Base-by-base conservation (phyloP, 2,329 filamentous ascomycete genomes). In the Xylaria sp. region DNA sequence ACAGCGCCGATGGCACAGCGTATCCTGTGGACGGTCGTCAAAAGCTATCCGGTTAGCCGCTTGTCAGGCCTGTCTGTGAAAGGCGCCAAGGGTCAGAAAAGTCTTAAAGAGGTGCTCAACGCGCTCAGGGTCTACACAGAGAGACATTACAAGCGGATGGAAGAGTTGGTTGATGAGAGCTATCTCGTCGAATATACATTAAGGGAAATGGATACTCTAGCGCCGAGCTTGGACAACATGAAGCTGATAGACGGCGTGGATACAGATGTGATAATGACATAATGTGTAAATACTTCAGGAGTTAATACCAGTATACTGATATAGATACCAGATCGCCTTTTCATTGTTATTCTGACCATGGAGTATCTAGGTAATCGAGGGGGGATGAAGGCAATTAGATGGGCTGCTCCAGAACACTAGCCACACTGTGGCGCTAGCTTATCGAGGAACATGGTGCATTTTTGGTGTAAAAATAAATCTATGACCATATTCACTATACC, bases 141-240 rank as follows among this genome's bases (percentile, higher is more conserved):
- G 81, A 88, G 94, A 73, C 96, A 99, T 80, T 98, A 97, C 80
- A 92, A 91, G 80, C 88, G 95, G 64, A 87, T 96, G 74, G 94
- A 97, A 79, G 95, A 97, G 77, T 83, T 98, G 75, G 89, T 94
- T 50, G 95, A 98, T 78, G 96, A 98, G 84, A 97, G 94, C 78
- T 98, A 94, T 81, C 82, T 99, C 76, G 88, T 98, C 50, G 94
- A 97, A 81, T 98, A 97, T 86, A 97, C 95, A 71, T 84, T 98
- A 71, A 88, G 91, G 76, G 93, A 97, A 83, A 98, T 98, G 94
- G 94, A 97, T 77, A 92, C 86, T 79, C 86, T 91, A 70, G 85
- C 84, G 50, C 86, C 87, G 8, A 75, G 81, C 54, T 69, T 82
- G 63, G 80, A 79, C 41, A 77, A 72, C 58, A 78, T 81, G 77